Evolutionary conservation across 2,329 filamentous ascomycete species (phyloP), one percentile per base, ranked within the genome.

Genomic region (Myriangium duriaei): DNA sequence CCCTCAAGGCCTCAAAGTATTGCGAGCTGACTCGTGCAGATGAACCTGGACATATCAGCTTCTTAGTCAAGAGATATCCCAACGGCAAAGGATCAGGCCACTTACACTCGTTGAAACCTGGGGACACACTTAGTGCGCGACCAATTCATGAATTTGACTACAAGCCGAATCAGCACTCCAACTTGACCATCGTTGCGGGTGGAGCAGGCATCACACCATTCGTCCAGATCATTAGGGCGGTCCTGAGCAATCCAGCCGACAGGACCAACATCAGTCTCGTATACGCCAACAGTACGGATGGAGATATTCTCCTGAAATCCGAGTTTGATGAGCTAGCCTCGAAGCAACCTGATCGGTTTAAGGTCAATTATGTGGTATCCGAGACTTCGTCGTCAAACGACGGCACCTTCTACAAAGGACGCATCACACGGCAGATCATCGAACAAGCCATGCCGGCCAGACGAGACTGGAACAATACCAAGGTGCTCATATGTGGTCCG

Each of bases 161-260:
- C 31, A 67, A 61, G 14, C 59, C 69, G 17, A 63, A 63, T 38
- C 47, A 56, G 37, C 50, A 58, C 60, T 52, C 63, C 56, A 18
- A 51, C 50, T 3, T 84, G n/a, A 69, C 72, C 2, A 63, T 82
- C 28, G 70, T 84, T 30, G 79, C 79, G 1, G 79, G 80, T 31
- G 79, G 80, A 10, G 77, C 76, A 0, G 80, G 80, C 12, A 81
- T 85, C 45, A 83, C 79, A 0, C 79, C 80, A 0, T 68, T 79
- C 46, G 81, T 73, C 52, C 75, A 80, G 52, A 67, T 81, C 2
- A 63, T 71, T 2, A 69, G 66, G 34, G 72, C 72, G 2, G 77
- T 81, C 40, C 28, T 80, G n/a, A 55, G 61, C 31, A 72, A 81
- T 49, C 67, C 74, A 0, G 56, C 64, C 1, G 79, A 83, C 47